Conservation (phyloP, 768 basidiomycete genomes). For the Pleurotus ostreatus region DNA sequence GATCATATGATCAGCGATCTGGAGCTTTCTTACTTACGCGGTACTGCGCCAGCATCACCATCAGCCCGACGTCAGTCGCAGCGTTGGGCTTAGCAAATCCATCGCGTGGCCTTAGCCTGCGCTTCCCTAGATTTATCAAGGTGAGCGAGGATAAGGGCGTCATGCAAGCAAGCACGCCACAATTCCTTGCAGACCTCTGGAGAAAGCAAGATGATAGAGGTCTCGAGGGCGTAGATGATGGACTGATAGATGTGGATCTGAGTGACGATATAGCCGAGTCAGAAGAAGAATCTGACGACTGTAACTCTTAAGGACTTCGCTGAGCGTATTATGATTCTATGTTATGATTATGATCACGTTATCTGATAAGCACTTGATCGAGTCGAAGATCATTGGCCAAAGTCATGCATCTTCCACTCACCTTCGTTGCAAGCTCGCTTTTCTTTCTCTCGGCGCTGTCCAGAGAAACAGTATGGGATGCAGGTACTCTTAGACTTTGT, state of each 20-base stretch:
- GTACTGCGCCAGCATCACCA: conserved; percentile 53
- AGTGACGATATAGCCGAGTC: conserved; percentile 24
- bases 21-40: conserved; percentile 6
- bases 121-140: conserved; percentile 85
- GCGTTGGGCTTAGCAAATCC: conserved; percentile 55
- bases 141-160: conserved; percentile 69
- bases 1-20: background rate
- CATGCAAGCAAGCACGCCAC: conserved; percentile 68
- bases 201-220: conserved; percentile 50
- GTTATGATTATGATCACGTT: background rate
- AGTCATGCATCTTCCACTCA: background rate
- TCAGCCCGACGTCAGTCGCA: conserved; percentile 83
- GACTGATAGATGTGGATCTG: conserved; percentile 51
- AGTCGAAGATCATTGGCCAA: background rate
- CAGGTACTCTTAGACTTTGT: conserved; percentile 28
- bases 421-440: background rate
- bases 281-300: conserved; percentile 12
- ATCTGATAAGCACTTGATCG: conserved; percentile 8
- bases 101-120: conserved; percentile 68
- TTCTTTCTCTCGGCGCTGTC: conserved; percentile 10
- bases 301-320: too few relatives aligned
- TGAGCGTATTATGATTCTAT: too few relatives aligned
- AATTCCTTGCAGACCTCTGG: conserved; percentile 69
- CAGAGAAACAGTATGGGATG: conserved; percentile 43
- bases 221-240: conserved; percentile 30